A percentile compares a stretch with the other conserved stretches of the same genome.
Evolutionary conservation across 2,329 filamentous ascomycete genomes (phyloP).

Genomic region (Phyllosticta citriasiana): DNA sequence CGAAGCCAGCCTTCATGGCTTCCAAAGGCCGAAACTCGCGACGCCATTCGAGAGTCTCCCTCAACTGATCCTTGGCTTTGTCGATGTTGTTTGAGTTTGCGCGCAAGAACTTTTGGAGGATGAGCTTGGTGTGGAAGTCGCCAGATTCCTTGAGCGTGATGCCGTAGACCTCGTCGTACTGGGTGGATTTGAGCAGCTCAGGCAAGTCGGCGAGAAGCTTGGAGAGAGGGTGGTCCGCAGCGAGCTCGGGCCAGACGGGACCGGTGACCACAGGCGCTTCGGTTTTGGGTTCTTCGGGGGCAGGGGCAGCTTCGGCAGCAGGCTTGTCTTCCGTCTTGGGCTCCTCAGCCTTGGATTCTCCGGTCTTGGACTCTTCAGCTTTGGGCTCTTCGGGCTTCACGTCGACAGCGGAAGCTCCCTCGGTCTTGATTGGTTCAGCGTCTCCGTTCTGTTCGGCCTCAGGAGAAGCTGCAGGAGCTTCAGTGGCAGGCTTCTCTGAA

Average conservation of each 20-base stretch:
- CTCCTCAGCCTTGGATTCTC: not conserved
- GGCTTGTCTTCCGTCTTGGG: not conserved
- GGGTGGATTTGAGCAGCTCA: conserved; percentile 44
- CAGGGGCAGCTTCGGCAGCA: not conserved
- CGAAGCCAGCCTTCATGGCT: conserved; percentile 52
- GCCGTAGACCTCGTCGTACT: conserved; percentile 77
- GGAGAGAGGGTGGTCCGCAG: conserved; percentile 35
- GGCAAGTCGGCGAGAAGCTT: conserved; percentile 51
- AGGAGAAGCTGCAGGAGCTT: not conserved
- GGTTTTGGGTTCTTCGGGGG: not conserved
- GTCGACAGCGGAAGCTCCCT: not conserved
- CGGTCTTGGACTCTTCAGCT: not conserved
- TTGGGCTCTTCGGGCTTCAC: not conserved
- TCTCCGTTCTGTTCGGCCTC: not conserved
- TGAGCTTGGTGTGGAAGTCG: conserved; percentile 67
- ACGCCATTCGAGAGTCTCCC: conserved; percentile 72
- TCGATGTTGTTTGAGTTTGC: conserved; percentile 71
- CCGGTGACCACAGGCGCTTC: not conserved
- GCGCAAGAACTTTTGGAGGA: conserved; percentile 87
- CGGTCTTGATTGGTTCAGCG: not conserved
- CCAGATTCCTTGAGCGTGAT: conserved; percentile 45
- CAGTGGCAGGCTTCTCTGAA: not conserved
- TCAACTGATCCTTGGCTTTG: conserved; percentile 68
- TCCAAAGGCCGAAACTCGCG: conserved; percentile 63
- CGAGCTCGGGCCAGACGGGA: conserved; percentile 26